Conservation (phyloP, 495 filamentous ascomycete species). For the Aspergillus homomorphus region DNA sequence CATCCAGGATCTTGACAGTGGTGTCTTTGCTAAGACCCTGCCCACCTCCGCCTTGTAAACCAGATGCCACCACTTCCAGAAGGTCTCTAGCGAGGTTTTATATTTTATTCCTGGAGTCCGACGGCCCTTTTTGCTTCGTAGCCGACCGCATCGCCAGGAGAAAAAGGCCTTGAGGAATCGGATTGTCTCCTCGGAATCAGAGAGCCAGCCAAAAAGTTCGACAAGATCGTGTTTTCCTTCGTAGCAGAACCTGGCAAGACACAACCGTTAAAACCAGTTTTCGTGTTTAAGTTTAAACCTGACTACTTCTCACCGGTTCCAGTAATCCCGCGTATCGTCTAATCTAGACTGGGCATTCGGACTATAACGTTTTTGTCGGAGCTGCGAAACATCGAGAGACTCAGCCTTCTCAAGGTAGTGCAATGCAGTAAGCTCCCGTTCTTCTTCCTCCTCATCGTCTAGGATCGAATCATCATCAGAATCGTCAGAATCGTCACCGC, state of each 20-base stretch:
- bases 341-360: slow-evolving; percentile 23
- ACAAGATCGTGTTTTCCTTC: slow-evolving; percentile 20
- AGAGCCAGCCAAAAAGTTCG: slow-evolving; percentile 24
- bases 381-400: slow-evolving; percentile 27
- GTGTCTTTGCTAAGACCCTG: slow-evolving; percentile 25
- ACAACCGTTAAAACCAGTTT: slow-evolving; percentile 16
- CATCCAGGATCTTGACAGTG: slow-evolving; percentile 23
- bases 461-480: slow-evolving; percentile 23
- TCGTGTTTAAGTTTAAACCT: slow-evolving; percentile 1
- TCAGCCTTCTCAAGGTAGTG: slow-evolving; percentile 27
- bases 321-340: slow-evolving; percentile 26
- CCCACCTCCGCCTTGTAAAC: slow-evolving; percentile 25
- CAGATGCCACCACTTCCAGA: slow-evolving; percentile 39
- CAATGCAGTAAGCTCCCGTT: slow-evolving; percentile 21
- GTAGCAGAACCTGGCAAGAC: slow-evolving; percentile 23
- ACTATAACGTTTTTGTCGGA: slow-evolving; percentile 31
- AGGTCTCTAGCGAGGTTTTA: slow-evolving; percentile 31
- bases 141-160: slow-evolving; percentile 28
- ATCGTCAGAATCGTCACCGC: slow-evolving; percentile 17
- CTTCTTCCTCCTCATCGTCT: slow-evolving; percentile 24
- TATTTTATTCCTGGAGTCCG: slow-evolving; percentile 27
- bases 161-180: slow-evolving; percentile 33
- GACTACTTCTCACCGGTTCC: slow-evolving; percentile 22
- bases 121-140: slow-evolving; percentile 33
- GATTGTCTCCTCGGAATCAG: slow-evolving; percentile 28